Evolutionary conservation across 306 rosid genomes (phyloP).

Genomic region (Ziziphus jujuba): DNA sequence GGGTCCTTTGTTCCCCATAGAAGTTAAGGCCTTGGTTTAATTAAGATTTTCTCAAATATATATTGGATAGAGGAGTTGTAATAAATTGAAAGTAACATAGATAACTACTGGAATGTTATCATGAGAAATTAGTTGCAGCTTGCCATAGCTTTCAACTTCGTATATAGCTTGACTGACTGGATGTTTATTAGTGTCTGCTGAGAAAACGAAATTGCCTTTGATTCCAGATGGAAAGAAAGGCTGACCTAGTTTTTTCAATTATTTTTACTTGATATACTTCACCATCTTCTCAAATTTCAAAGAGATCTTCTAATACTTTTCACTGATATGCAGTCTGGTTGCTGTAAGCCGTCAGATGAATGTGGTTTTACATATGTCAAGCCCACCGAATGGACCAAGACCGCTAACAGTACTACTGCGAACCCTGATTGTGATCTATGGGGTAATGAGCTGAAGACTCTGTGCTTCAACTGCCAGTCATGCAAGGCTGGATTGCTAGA

Average conservation of each 20-base stretch:
- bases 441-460: slow-evolving; percentile 31
- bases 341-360: slow-evolving; percentile 69
- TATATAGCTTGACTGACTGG: background rate
- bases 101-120: no score
- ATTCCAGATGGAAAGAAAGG: no score
- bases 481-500: slow-evolving; percentile 87
- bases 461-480: slow-evolving; percentile 76
- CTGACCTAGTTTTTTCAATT: background rate
- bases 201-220: no score
- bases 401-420: background rate
- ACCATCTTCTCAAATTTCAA: background rate
- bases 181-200: no score
- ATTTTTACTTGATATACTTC: background rate
- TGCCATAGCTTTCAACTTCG: no score
- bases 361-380: slow-evolving; percentile 41
- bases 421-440: slow-evolving; percentile 59
- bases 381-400: slow-evolving; percentile 47
- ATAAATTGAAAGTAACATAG: no score
- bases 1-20: no score
- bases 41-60: no score
- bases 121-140: no score
- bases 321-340: slow-evolving; percentile 62
- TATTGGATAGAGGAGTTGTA: no score
- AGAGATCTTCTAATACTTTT: background rate
- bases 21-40: no score